A percentile compares a stretch with the other conserved stretches of the same genome.
Conservation (phyloP, 768 basidiomycete genomes). For the Lactarius hengduanensis region DNA sequence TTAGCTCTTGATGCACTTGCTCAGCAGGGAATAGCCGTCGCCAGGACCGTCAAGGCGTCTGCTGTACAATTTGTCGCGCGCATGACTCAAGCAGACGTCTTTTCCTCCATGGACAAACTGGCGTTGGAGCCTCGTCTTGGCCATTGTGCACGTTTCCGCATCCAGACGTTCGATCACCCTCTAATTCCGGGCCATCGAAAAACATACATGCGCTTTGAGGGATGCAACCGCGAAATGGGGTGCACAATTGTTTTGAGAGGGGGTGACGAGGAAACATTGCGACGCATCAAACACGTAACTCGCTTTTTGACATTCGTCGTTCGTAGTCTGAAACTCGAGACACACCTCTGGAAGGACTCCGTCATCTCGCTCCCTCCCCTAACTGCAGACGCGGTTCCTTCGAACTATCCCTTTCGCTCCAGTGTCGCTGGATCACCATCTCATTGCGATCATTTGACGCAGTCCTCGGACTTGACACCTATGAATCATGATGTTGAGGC, state of each 20-base stretch:
- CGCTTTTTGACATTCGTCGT: conserved; percentile 91
- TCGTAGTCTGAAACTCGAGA: conserved; percentile 91
- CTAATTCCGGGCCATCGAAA: conserved; percentile 94
- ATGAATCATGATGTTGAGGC: conserved; percentile 7
- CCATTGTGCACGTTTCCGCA: conserved; percentile 77
- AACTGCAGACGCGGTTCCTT: conserved; percentile 63
- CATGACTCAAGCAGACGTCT: conserved; percentile 92
- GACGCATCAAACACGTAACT: conserved; percentile 88
- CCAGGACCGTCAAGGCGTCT: conserved; percentile 82
- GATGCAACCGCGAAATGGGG: conserved; percentile 88
- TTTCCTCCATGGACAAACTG: conserved; percentile 93
- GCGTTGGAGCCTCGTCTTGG: conserved; percentile 88
- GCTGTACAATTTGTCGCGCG: conserved; percentile 87
- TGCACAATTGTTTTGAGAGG: conserved; percentile 93
- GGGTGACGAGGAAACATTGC: conserved; percentile 74
- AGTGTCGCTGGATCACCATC: conserved; percentile 9
- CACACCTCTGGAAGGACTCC: conserved; percentile 89
- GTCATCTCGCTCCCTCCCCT: conserved; percentile 72
- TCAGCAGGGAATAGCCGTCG: conserved; percentile 84
- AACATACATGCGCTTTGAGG: conserved; percentile 98
- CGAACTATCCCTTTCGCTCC: conserved; percentile 30
- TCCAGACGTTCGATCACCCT: conserved; percentile 93
- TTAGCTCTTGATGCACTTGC: conserved; percentile 86
- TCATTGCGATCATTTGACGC: not conserved
- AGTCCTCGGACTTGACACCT: not conserved